Evolutionary conservation across 148 eudicot species (phyloP).

Genomic region (Salicornia ramosissima): DNA sequence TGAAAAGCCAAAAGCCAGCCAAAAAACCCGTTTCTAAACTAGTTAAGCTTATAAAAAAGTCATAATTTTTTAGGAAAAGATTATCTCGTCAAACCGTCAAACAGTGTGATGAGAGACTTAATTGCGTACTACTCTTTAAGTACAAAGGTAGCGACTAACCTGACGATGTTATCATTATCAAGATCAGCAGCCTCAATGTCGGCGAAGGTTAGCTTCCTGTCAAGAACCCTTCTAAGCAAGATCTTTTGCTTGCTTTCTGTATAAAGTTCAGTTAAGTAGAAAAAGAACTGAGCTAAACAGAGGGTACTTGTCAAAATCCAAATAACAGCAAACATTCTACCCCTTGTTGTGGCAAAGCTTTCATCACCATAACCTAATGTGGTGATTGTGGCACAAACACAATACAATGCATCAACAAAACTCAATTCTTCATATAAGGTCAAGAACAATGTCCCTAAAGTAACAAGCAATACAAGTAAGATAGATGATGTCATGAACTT

Average conservation of each 20-base stretch:
- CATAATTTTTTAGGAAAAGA: too few relatives aligned
- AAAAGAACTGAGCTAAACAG: conserved; percentile 68
- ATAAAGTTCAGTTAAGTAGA: conserved; percentile 55
- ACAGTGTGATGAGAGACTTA: too few relatives aligned
- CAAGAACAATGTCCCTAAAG: conserved; percentile 43
- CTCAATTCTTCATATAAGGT: conserved; percentile 37
- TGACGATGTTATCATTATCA: conserved; percentile 59
- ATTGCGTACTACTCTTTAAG: too few relatives aligned
- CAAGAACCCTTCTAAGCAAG: conserved; percentile 50
- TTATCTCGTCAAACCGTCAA: too few relatives aligned
- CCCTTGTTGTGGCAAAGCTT: conserved; percentile 55
- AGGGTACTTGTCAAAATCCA: conserved; percentile 73
- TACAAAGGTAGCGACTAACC: conserved; percentile 29
- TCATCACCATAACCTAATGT: conserved; percentile 80
- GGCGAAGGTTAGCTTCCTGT: conserved; percentile 41
- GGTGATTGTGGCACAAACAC: conserved; percentile 71
- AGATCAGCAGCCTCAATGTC: conserved; percentile 79
- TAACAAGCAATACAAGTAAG: conserved; percentile 37
- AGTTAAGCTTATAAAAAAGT: too few relatives aligned
- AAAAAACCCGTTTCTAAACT: too few relatives aligned
- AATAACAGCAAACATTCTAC: conserved; percentile 63
- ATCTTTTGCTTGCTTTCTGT: conserved; percentile 49
- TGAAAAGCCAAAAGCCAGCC: too few relatives aligned
- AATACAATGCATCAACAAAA: conserved; percentile 56
- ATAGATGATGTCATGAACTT: conserved; percentile 35